Evolutionary conservation across 2,329 filamentous ascomycete genomes (phyloP).

Genomic region (Penicillium concentricum): DNA sequence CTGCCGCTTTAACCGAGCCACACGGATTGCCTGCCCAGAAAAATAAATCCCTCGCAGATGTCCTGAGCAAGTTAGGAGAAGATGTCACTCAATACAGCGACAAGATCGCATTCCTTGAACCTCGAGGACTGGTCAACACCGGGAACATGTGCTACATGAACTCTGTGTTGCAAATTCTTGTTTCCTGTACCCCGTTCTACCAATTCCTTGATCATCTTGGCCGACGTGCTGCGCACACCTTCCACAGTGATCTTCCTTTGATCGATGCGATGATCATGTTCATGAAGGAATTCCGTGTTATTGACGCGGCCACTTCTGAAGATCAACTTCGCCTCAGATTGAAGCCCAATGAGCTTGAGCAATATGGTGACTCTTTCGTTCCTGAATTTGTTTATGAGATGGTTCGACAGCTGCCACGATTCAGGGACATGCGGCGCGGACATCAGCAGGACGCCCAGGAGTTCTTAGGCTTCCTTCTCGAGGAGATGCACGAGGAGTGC

Average conservation of each 20-base stretch:
- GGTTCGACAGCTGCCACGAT: slow-evolving; percentile 80
- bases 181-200: slow-evolving; percentile 93
- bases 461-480: slow-evolving; percentile 88
- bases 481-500: slow-evolving; percentile 92
- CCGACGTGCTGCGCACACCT: slow-evolving; percentile 79
- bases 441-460: slow-evolving; percentile 98
- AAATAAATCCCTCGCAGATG: slow-evolving; percentile 69
- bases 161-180: slow-evolving; percentile 92
- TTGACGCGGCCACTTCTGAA: slow-evolving; percentile 72
- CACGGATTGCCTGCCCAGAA: slow-evolving; percentile 50
- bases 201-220: slow-evolving; percentile 86
- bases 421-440: slow-evolving; percentile 88
- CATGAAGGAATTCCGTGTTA: slow-evolving; percentile 84
- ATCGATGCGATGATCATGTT: slow-evolving; percentile 98
- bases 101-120: slow-evolving; percentile 81
- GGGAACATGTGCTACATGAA: slow-evolving; percentile 99
- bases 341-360: slow-evolving; percentile 80
- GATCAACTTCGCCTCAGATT: slow-evolving; percentile 72
- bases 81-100: slow-evolving; percentile 55
- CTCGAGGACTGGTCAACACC: slow-evolving; percentile 89
- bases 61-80: slow-evolving; percentile 70
- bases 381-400: slow-evolving; percentile 96
- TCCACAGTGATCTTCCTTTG: slow-evolving; percentile 91
- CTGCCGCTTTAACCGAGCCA: slow-evolving; percentile 28
- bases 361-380: slow-evolving; percentile 86